Evolutionary conservation across 768 basidiomycete genomes (phyloP).

Genomic region (Tulasnella sp.): DNA sequence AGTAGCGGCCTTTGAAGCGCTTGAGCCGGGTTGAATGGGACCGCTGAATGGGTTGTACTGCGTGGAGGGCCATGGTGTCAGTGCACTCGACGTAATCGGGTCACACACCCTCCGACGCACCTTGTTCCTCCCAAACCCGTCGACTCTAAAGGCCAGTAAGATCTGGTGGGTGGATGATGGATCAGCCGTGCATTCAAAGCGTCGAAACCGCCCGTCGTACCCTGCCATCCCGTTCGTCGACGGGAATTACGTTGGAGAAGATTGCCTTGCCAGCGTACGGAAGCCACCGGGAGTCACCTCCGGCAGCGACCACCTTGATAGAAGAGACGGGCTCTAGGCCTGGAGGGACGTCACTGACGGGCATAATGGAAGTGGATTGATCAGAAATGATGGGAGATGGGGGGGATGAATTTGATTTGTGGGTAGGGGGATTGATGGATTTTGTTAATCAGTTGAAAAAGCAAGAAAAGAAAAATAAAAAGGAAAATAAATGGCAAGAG

Average conservation of each 20-base stretch:
- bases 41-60: conserved; percentile 19
- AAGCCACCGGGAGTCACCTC: conserved; percentile 14
- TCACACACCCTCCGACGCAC: not conserved
- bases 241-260: conserved; percentile 13
- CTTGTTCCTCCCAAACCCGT: conserved; percentile 19
- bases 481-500: not conserved
- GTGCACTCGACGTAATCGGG: not conserved
- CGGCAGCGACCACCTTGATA: conserved; percentile 12
- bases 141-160: not conserved
- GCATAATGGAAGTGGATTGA: conserved; percentile 4
- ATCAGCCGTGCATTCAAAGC: not conserved
- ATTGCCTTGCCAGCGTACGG: conserved; percentile 17
- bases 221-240: conserved; percentile 17
- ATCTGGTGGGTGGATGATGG: conserved; percentile 6
- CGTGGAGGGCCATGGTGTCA: not conserved
- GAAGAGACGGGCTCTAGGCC: conserved; percentile 15
- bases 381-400: not conserved
- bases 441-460: not conserved
- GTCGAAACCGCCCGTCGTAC: conserved; percentile 6
- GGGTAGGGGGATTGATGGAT: not conserved
- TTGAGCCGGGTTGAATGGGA: not conserved
- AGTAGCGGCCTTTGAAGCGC: conserved; percentile 4
- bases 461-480: not conserved
- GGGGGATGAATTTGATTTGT: conserved; percentile 2
- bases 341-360: conserved; percentile 17